Base-by-base conservation (phyloP, 2,329 filamentous ascomycete species). In the Diaporthe capsici region DNA sequence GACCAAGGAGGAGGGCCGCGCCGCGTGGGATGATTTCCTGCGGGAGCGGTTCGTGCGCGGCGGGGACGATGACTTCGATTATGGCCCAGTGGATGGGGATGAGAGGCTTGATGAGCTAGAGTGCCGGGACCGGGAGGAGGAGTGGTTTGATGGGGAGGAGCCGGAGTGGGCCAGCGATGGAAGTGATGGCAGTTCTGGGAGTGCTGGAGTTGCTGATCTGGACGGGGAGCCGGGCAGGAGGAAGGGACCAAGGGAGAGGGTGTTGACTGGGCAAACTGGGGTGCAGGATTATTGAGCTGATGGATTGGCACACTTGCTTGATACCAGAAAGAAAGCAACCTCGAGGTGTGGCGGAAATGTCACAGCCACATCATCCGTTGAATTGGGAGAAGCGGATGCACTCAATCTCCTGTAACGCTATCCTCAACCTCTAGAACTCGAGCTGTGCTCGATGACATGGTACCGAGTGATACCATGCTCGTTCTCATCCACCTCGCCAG, bases 61-160 rank as follows among this genome's bases (percentile, higher is more conserved):
- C 0, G 88, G 89, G 8, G 95, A 97, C 80, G 87, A 89, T 1
- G 95, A 97, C 65, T 96, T 97, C 80, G 93, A 96, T 77, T 98
- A 98, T 81, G 83, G 80, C 1, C 80, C 78, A 3, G 92, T 98
- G 7, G 95, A 98, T 81, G 85, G 86, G 49, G 92, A 94, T 80
- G 92, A 95, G 42, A 92, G 92, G 28, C 92, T 92, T 74, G 95
- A 98, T 82, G 91, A 83, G 82, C 84, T 87, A 83, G 88, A 81
- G 87, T 90, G 86, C 77, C 84, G 87, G n/a, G 92, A 93, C 71
- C 86, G 86, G 20, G 89, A 96, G 83, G 94, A 98, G 51, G 88
- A 88, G 28, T 98, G 94, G 86, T 96, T 97, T 81, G 94, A 95
- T 31, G 91, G 92, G 8, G 93, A 98, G 86, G 92, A 94, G 79